phyloP scores from a whole-genome alignment of 1,284 basidiomycete genomes.

The Naganishia albida region DNA sequence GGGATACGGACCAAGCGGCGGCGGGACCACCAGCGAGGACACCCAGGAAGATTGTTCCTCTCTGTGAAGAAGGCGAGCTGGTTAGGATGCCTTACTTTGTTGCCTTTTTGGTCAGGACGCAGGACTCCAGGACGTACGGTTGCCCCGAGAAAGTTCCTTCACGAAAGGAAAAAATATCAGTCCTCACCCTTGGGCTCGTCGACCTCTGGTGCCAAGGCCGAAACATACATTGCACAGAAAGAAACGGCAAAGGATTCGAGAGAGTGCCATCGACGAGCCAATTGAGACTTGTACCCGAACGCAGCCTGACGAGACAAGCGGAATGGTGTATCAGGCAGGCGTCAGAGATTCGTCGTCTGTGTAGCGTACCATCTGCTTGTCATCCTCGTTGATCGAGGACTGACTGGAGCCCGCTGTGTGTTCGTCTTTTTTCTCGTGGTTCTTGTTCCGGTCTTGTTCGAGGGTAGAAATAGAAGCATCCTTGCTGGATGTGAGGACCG shows the following conservation, averaged over 20 bases:
- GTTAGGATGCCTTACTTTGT: background rate
- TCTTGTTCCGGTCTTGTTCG: no score
- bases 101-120: background rate
- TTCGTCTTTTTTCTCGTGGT: background rate
- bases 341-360: background rate
- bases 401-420: background rate
- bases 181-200: background rate
- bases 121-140: constrained; percentile 19
- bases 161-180: background rate
- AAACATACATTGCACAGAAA: constrained; percentile 36
- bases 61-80: constrained; percentile 35
- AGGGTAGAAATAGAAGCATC: no score
- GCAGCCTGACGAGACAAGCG: constrained; percentile 7
- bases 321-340: background rate
- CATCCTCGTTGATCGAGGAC: constrained; percentile 19
- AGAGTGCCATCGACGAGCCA: constrained; percentile 35
- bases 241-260: constrained; percentile 37
- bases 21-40: constrained; percentile 78
- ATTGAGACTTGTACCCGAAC: constrained; percentile 36
- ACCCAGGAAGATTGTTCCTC: constrained; percentile 77
- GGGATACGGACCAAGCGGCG: constrained; percentile 58
- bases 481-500: no score
- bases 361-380: constrained; percentile 24
- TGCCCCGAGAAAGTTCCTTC: constrained; percentile 36
- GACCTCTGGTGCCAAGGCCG: no score